phyloP scores from a whole-genome alignment of 2,329 filamentous ascomycete species.

The Thielaviopsis euricoi region DNA sequence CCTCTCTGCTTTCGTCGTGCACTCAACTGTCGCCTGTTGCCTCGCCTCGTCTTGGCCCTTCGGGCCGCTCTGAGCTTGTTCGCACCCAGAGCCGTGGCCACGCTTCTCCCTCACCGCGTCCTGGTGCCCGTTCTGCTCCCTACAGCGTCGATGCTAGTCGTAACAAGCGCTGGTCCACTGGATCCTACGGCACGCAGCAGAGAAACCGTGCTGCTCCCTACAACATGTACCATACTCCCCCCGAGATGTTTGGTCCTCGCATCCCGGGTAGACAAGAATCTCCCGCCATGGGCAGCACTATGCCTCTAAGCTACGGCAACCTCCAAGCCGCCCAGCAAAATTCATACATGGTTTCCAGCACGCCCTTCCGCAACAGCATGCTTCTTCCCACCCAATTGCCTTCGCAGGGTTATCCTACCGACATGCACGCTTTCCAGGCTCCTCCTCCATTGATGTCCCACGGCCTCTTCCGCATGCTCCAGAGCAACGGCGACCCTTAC shows the following conservation, averaged over 20 bases:
- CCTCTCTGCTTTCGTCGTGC: constrained; percentile 48
- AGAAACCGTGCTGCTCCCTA: constrained; percentile 42
- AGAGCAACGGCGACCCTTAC: constrained; percentile 58
- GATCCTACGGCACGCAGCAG: constrained; percentile 45
- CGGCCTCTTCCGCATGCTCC: constrained; percentile 55
- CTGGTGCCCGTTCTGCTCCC: constrained; percentile 49
- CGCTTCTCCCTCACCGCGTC: constrained; percentile 55
- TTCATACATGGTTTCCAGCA: constrained; percentile 37
- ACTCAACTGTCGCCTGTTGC: constrained; percentile 57
- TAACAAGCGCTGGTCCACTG: constrained; percentile 64
- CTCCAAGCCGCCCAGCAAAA: constrained; percentile 38
- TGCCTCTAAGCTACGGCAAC: constrained; percentile 37
- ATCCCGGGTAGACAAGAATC: constrained; percentile 38
- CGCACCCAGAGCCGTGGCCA: constrained; percentile 50
- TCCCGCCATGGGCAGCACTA: constrained; percentile 27
- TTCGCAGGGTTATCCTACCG: constrained; percentile 26
- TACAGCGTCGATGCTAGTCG: constrained; percentile 52
- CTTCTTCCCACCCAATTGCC: constrained; percentile 32
- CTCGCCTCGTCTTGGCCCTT: constrained; percentile 49
- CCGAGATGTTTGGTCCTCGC: constrained; percentile 37
- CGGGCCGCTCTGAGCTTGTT: constrained; percentile 43
- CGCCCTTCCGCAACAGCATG: constrained; percentile 41
- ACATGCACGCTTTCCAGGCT: constrained; percentile 26
- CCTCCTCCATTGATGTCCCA: constrained; percentile 51
- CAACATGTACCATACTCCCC: constrained; percentile 41